Percentiles rank a stretch among this genome's conserved stretches.
These are phyloP conservation scores for Globisporangium paddicum DNA, from an alignment of 352 stramenopile species.

Conservation along the genomic window DNA sequence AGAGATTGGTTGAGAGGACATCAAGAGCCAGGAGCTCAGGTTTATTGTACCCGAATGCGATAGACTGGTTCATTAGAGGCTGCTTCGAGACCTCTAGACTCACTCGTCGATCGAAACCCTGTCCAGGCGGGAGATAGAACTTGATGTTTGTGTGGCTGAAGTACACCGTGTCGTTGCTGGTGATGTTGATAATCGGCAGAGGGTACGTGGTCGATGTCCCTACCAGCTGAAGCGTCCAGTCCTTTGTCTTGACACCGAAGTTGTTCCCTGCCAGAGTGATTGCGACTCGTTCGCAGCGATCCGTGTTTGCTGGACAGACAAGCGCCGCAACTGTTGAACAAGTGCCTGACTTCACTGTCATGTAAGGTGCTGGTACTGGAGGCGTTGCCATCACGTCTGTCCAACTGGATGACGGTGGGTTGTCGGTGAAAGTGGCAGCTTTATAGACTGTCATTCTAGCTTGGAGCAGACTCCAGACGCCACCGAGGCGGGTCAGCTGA, in stretches of 20 bases:
- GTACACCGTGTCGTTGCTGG: slow-evolving; percentile 33
- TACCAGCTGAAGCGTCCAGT: slow-evolving; percentile 42
- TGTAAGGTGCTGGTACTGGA: slow-evolving; percentile 7
- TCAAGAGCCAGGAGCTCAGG: slow-evolving; percentile 35
- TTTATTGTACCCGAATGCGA: slow-evolving; percentile 37
- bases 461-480: slow-evolving; percentile 30
- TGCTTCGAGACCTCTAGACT: slow-evolving; percentile 31
- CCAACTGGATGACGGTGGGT: slow-evolving; percentile 29
- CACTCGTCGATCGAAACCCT: slow-evolving; percentile 39
- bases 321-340: slow-evolving; percentile 21
- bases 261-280: slow-evolving; percentile 49
- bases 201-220: slow-evolving; percentile 5
- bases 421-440: slow-evolving; percentile 16
- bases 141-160: slow-evolving; percentile 58
- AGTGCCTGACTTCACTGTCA: slow-evolving; percentile 35
- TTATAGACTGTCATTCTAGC: slow-evolving; percentile 21
- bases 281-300: slow-evolving; percentile 38
- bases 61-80: slow-evolving; percentile 22
- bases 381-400: slow-evolving; percentile 19
- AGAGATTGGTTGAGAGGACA: slow-evolving; percentile 44
- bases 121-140: slow-evolving; percentile 45
- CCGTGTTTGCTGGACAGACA: slow-evolving; percentile 32
- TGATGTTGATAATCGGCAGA: slow-evolving; percentile 30
- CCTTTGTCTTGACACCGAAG: slow-evolving; percentile 32
- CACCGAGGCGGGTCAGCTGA: slow-evolving; percentile 28